Evolutionary conservation across 139 green algal species (phyloP), one percentile per base, ranked within the genome.

Genomic region (Auxenochlorella protothecoides): DNA sequence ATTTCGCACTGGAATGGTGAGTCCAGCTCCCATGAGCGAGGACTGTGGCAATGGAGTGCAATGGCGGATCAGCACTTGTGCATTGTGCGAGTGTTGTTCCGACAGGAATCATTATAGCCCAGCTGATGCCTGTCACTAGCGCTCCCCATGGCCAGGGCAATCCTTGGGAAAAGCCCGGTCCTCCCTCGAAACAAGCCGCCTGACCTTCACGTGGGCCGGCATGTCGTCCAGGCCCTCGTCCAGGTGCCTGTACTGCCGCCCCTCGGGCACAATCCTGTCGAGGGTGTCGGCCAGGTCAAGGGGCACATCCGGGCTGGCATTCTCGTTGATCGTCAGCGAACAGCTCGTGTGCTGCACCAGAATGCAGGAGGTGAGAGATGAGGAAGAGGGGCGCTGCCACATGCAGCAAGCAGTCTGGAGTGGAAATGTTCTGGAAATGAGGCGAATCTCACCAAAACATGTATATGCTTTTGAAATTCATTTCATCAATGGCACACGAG

Each of bases 151-250:
- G 27, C 27, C 27, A 44, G 27, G 27, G 27, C 27, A 44, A 44
- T 44, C 27, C 74, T 72, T 16, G 15, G 7, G 8, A 56, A 63
- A 63, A 63, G 2, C 59, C 59, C 9, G 2, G 59, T 63, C 59
- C 9, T 10, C 14, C 13, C 63, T 67, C 7, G 63, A 67, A 67
- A 67, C 27, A 13, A 67, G 63, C 14, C 54, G 59, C 2, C 54
- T n/a, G 52, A 83, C 80, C 84, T 91, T 92, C 11, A 89, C 70
- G 68, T 92, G 87, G 5, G 85, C 88, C 14, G 89, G 89, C 89
- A 95, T 93, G 80, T 95, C 89, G 73, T 88, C 78, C 8, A 61
- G 66, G 0, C 89, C 89, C 74, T 95, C 89, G 57, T 95, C 89
- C 12, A 80, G 54, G 54, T 95, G 89, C 1, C 89, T 71, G 73